These are phyloP conservation scores for Allomyces macrogynus DNA, from an alignment of 192 early-diverging fungal species.

Conservation along the genomic window DNA sequence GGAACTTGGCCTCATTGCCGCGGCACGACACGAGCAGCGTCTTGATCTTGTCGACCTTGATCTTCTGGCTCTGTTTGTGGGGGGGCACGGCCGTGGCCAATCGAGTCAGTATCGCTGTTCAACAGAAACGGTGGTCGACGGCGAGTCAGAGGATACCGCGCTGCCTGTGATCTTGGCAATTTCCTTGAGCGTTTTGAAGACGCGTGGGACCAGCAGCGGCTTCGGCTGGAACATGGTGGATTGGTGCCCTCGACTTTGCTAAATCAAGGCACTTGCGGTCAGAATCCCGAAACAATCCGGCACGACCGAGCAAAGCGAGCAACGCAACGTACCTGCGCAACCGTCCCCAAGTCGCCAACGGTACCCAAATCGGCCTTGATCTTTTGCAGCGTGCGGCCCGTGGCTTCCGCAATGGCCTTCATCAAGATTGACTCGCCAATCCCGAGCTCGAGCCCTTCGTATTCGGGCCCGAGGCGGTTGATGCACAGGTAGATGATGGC, in stretches of 20 bases:
- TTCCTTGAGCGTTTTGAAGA: conserved; percentile 70
- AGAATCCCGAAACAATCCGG: not conserved
- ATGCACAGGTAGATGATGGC: conserved; percentile 77
- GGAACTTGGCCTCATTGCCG: conserved; percentile 64
- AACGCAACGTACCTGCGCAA: conserved; percentile 42
- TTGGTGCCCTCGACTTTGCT: conserved; percentile 55
- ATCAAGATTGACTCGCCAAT: conserved; percentile 84
- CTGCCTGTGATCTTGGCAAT: conserved; percentile 65
- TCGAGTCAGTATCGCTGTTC: no score
- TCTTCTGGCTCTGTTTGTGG: conserved; percentile 18
- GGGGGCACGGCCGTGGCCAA: no score
- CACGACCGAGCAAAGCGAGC: not conserved
- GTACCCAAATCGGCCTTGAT: conserved; percentile 61
- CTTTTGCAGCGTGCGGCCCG: conserved; percentile 46
- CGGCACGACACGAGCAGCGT: conserved; percentile 52
- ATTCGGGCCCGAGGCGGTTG: conserved; percentile 76
- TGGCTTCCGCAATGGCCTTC: conserved; percentile 79
- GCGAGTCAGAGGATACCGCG: conserved; percentile 19
- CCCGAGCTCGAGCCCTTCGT: conserved; percentile 87
- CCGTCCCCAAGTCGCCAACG: conserved; percentile 72
- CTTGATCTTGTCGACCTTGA: conserved; percentile 57
- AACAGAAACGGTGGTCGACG: no score
- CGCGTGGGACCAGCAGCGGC: conserved; percentile 50
- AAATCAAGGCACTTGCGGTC: not conserved
- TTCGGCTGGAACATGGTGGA: conserved; percentile 63